Percentiles rank a stretch among this genome's conserved stretches.
Evolutionary conservation across 1,139 yeast species (phyloP).

Genomic region (Kodamaea derodonti): DNA sequence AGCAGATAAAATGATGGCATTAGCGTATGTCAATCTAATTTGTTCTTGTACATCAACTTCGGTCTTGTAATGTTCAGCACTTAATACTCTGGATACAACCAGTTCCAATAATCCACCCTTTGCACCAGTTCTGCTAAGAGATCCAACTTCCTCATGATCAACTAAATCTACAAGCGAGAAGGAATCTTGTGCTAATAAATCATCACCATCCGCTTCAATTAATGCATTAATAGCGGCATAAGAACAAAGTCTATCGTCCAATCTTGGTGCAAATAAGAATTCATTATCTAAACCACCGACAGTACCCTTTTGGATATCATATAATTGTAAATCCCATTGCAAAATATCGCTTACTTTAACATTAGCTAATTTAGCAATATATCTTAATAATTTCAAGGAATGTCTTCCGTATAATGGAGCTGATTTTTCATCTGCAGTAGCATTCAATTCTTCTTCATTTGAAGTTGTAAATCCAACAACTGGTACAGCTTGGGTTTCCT

Average conservation of each 20-base stretch:
- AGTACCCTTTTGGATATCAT: slow-evolving; percentile 60
- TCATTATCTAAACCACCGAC: slow-evolving; percentile 60
- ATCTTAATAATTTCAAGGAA: slow-evolving; percentile 50
- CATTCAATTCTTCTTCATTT: slow-evolving; percentile 26
- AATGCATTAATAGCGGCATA: slow-evolving; percentile 55
- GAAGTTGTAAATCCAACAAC: slow-evolving; percentile 44
- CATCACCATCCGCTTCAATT: slow-evolving; percentile 33
- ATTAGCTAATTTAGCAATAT: slow-evolving; percentile 47
- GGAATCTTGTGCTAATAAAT: slow-evolving; percentile 22
- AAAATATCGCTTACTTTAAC: slow-evolving; percentile 49
- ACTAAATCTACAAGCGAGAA: slow-evolving; percentile 51
- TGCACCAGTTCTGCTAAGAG: slow-evolving; percentile 56
- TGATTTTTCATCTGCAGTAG: slow-evolving; percentile 55
- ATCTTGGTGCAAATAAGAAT: slow-evolving; percentile 60
- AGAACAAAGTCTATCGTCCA: slow-evolving; percentile 65
- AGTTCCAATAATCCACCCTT: slow-evolving; percentile 50
- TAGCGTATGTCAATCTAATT: slow-evolving; percentile 41
- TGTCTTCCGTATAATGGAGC: slow-evolving; percentile 64
- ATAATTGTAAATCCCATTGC: slow-evolving; percentile 59
- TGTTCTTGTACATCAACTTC: slow-evolving; percentile 21
- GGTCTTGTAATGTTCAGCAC: slow-evolving; percentile 17
- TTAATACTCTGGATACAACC: slow-evolving; percentile 37
- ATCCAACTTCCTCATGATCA: slow-evolving; percentile 65
- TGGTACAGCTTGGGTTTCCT: slow-evolving; percentile 62
- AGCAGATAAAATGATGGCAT: slow-evolving; percentile 57